Evolutionary conservation across 225 moss, liverwort and hornwort genomes (phyloP).

Genomic region (Bryoerythrophyllum caledonicum): DNA sequence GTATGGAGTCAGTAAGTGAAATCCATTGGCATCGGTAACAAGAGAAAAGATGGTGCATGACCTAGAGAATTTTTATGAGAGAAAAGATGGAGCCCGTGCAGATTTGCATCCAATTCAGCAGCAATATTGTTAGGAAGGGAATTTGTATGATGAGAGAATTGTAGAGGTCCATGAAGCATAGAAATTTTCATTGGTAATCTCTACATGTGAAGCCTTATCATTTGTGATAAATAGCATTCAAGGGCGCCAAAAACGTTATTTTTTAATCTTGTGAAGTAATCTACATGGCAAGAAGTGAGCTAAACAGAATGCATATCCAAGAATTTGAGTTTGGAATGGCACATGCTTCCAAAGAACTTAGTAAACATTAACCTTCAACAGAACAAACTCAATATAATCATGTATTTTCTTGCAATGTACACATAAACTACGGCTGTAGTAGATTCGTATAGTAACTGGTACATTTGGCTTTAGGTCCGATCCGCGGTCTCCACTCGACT

Average conservation of each 20-base stretch:
- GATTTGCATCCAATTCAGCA: conserved; percentile 34
- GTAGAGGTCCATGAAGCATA: not conserved
- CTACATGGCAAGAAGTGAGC: not conserved
- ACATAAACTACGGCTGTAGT: too few species aligned
- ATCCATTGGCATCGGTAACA: not conserved
- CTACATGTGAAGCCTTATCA: not conserved
- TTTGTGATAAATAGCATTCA: not conserved
- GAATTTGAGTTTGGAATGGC: not conserved
- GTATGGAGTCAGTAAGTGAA: conserved; percentile 25
- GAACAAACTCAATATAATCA: too few species aligned
- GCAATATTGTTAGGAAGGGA: not conserved
- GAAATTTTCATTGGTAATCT: not conserved
- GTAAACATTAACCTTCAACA: too few species aligned
- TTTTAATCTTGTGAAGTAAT: not conserved
- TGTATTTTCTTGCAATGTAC: too few species aligned
- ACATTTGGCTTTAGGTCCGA: too few species aligned
- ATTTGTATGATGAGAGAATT: not conserved
- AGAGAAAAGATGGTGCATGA: too few species aligned
- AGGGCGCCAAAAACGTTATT: not conserved
- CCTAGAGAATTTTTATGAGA: conserved; percentile 16
- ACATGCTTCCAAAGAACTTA: not conserved
- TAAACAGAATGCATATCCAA: not conserved
- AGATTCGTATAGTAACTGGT: too few species aligned
- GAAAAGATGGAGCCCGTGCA: conserved; percentile 79
- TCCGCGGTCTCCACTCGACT: too few species aligned